Evolutionary conservation across 2,329 filamentous ascomycete species (phyloP), one percentile per base, ranked within the genome.

Genomic region (Myriosclerotinia curreyana): DNA sequence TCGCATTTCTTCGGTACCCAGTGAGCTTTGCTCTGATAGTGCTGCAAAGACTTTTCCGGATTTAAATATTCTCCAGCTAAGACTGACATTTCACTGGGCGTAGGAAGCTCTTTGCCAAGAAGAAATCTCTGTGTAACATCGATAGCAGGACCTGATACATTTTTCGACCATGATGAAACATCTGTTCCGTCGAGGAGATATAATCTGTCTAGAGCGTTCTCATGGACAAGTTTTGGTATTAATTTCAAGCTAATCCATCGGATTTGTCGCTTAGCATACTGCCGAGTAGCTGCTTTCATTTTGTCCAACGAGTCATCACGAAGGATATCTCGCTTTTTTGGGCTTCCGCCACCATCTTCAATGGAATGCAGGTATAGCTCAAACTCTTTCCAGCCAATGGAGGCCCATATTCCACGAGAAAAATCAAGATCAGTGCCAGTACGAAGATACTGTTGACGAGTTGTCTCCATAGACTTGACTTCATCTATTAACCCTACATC

Each of bases 331-430:
- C 90, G 76, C 5, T 83, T 79, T 65, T 71, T 60, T 49, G 68
- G 56, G 36, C 71, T 66, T 62, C 70, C 31, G 61, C 68, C 63
- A 9, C 69, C 70, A 64, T 75, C 66, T 68, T 77, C 70, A 17
- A 79, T 66, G 1, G 83, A 82, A 2, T 77, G 71, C 31, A 93
- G 78, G 72, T 92, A 96, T 0, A 85, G 81, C 64, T 90, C 83
- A 73, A 98, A 89, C 73, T 99, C 92, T 74, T 96, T 97, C 77
- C 92, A 97, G 0, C 95, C 95, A 67, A 99, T 99, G 1, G 93
- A 95, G 61, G 96, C 90, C 92, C 94, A 99, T 51, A 99, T 96
- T 0, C 95, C 96, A 61, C 87, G 86, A 1, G 85, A 90, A 68
- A 86, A 82, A 72, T 98, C 92, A 2, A 95, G 77, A 0, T 76